Conservation (phyloP, 306 rosid species). For the Amphicarpaea edgeworthii region DNA sequence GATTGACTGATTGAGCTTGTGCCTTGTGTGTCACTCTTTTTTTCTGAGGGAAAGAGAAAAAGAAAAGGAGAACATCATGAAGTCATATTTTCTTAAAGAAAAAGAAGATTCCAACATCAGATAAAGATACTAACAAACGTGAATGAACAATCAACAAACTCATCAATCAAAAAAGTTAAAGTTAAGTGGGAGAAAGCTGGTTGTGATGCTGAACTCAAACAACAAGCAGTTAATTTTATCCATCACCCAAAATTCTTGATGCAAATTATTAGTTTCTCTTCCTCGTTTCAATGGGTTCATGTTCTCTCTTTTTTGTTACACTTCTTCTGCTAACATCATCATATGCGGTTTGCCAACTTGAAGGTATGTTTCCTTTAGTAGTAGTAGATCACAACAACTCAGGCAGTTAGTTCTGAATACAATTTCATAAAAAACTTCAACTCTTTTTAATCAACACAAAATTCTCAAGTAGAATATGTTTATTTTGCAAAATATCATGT, state of each 20-base stretch:
- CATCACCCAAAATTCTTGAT: slow-evolving; percentile 41
- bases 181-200: slow-evolving; percentile 50
- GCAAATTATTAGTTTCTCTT: slow-evolving; percentile 50
- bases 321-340: slow-evolving; percentile 57
- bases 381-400: not conserved
- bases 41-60: slow-evolving; percentile 16
- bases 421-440: slow-evolving; percentile 12
- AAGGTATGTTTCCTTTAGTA: slow-evolving; percentile 64
- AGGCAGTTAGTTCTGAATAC: slow-evolving; percentile 16
- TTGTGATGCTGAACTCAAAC: slow-evolving; percentile 51
- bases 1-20: slow-evolving; percentile 36
- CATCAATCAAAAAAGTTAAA: slow-evolving; percentile 51
- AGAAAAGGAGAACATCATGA: slow-evolving; percentile 38
- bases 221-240: slow-evolving; percentile 47
- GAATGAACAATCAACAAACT: slow-evolving; percentile 64
- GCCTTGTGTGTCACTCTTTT: slow-evolving; percentile 44
- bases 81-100: slow-evolving; percentile 41
- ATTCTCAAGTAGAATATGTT: slow-evolving; percentile 11
- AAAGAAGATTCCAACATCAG: slow-evolving; percentile 67
- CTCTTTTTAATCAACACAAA: not conserved
- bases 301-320: slow-evolving; percentile 49
- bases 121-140: slow-evolving; percentile 55
- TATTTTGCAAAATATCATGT: slow-evolving; percentile 27
- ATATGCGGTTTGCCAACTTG: slow-evolving; percentile 66
- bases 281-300: slow-evolving; percentile 65